Percentiles rank a stretch among this genome's conserved stretches.
Evolutionary conservation across 1,284 basidiomycete genomes (phyloP).

Genomic region (Uromyces viciae-fabae): DNA sequence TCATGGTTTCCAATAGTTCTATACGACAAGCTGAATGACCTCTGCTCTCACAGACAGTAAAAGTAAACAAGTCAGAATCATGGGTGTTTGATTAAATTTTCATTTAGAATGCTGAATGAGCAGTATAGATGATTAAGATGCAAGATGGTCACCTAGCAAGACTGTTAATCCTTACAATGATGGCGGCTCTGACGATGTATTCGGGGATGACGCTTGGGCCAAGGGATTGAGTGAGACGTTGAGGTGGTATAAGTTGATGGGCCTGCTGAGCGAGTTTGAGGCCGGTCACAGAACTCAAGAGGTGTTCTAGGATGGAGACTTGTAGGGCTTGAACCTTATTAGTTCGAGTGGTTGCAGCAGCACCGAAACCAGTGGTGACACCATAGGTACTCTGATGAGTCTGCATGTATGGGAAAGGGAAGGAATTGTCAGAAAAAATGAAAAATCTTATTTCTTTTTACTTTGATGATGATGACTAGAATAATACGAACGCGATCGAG

Average conservation of each 20-base stretch:
- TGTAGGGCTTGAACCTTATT: conserved; percentile 67
- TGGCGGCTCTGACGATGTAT: conserved; percentile 82
- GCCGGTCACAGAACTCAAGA: conserved; percentile 67
- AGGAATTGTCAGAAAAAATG: background rate
- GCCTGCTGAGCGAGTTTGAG: conserved; percentile 54
- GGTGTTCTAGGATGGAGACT: conserved; percentile 72
- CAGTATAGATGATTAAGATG: too few species aligned
- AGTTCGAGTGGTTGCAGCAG: conserved; percentile 66
- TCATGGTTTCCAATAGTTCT: conserved; percentile 75
- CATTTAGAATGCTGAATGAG: too few species aligned
- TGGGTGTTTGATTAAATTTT: too few species aligned
- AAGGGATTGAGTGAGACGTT: conserved; percentile 49
- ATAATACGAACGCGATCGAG: conserved; percentile 7
- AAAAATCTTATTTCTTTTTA: too few species aligned
- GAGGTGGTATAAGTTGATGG: conserved; percentile 48
- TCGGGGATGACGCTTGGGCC: conserved; percentile 73
- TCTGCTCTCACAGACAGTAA: background rate
- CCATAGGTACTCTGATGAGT: conserved; percentile 49
- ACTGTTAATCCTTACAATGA: conserved; percentile 78
- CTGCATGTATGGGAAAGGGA: too few species aligned
- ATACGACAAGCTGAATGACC: conserved; percentile 80
- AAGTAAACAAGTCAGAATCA: too few species aligned
- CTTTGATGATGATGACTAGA: background rate
- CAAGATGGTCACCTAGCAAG: conserved; percentile 64
- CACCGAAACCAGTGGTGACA: conserved; percentile 49